These are phyloP conservation scores for Lipomyces oligophaga DNA, from an alignment of 805 yeast species.

Conservation along the genomic window DNA sequence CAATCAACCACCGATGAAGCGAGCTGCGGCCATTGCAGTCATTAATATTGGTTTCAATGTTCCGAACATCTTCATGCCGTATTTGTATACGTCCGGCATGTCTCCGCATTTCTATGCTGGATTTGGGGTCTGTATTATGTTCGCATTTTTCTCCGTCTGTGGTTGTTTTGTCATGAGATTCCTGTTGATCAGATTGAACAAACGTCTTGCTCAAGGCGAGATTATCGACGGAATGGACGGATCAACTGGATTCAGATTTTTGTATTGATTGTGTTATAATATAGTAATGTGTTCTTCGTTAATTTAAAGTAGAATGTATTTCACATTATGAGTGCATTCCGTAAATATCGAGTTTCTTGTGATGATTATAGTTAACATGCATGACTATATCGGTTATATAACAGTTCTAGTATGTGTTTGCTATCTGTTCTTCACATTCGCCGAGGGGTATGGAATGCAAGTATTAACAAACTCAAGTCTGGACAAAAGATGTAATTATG, in stretches of 20 bases:
- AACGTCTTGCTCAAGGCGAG: slow-evolving; percentile 10
- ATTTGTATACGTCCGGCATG: slow-evolving; percentile 25
- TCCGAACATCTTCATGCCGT: slow-evolving; percentile 33
- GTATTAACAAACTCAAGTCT: too few species aligned
- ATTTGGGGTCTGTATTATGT: slow-evolving; percentile 30
- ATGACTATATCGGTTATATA: too few species aligned
- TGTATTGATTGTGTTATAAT: neutral
- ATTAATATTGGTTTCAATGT: slow-evolving; percentile 43
- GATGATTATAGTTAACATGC: too few species aligned
- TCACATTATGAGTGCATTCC: too few species aligned
- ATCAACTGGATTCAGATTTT: slow-evolving; percentile 14
- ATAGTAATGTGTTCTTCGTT: too few species aligned
- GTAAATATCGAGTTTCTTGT: too few species aligned
- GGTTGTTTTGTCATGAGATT: slow-evolving; percentile 1
- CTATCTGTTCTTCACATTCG: too few species aligned
- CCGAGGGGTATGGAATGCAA: too few species aligned
- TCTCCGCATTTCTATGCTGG: slow-evolving; percentile 34
- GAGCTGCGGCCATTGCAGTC: slow-evolving; percentile 45
- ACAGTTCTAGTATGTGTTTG: too few species aligned
- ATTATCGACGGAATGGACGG: slow-evolving; percentile 18
- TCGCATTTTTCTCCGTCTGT: slow-evolving; percentile 13
- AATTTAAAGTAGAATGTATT: too few species aligned
- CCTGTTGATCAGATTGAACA: slow-evolving; percentile 3
- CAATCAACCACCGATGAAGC: slow-evolving; percentile 52
- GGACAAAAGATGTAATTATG: too few species aligned